A percentile compares a stretch with the other conserved stretches of the same genome.
These are phyloP conservation scores for Tarenaya hassleriana DNA, from an alignment of 345 rosid genomes.

Conservation along the genomic window DNA sequence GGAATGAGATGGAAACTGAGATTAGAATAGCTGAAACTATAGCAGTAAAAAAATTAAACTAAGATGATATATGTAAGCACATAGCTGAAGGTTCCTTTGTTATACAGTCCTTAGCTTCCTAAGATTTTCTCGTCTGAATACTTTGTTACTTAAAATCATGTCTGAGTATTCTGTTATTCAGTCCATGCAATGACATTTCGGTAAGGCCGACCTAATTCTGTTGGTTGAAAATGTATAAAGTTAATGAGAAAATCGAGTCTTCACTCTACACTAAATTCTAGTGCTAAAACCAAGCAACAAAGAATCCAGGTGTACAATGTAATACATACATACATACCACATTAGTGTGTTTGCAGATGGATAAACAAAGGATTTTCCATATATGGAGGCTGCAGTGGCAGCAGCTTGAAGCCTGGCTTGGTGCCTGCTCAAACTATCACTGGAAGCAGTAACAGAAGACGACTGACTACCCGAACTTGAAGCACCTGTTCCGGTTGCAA, in stretches of 20 bases:
- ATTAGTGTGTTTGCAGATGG: conserved; percentile 58
- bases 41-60: neutral
- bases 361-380: conserved; percentile 74
- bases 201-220: neutral
- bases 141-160: neutral
- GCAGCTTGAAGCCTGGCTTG: conserved; percentile 85
- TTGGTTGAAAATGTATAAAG: too few relatives aligned
- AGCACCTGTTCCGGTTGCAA: conserved; percentile 40
- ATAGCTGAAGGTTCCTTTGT: too few relatives aligned
- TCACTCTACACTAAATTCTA: too few relatives aligned
- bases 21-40: conserved; percentile 2
- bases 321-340: conserved; percentile 42
- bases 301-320: neutral
- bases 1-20: neutral
- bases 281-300: neutral
- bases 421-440: conserved; percentile 46
- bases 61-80: too few relatives aligned
- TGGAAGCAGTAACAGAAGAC: conserved; percentile 29
- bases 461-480: conserved; percentile 42
- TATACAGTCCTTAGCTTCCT: too few relatives aligned
- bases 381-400: conserved; percentile 68
- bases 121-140: too few relatives aligned
- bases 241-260: neutral
- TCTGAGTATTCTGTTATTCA: neutral
- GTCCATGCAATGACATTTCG: conserved; percentile 7